A percentile compares a stretch with the other conserved stretches of the same genome.
phyloP scores from a whole-genome alignment of 2,329 filamentous ascomycete genomes.

The Phoma herbarum region DNA sequence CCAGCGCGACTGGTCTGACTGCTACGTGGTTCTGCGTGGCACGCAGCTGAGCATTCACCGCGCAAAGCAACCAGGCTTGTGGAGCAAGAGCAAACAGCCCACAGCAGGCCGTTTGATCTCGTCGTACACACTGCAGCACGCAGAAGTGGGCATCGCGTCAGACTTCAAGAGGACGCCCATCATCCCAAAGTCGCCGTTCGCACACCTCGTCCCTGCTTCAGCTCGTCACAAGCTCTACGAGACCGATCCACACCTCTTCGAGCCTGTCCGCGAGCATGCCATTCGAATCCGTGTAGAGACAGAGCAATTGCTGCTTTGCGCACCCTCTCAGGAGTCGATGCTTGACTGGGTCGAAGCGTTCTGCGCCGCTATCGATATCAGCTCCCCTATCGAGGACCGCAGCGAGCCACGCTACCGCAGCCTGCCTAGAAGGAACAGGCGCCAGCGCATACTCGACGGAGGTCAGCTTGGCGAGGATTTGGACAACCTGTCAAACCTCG shows the following conservation, averaged over 20 bases:
- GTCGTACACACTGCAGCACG: constrained; percentile 77
- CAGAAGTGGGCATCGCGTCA: constrained; percentile 76
- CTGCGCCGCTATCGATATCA: constrained; percentile 77
- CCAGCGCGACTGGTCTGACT: constrained; percentile 70
- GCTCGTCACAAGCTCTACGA: constrained; percentile 54
- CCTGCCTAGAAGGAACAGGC: constrained; percentile 54
- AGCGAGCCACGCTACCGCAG: constrained; percentile 57
- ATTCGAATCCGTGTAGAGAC: constrained; percentile 77
- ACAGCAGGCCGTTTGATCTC: constrained; percentile 67
- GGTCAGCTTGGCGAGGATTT: constrained; percentile 43
- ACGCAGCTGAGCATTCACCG: constrained; percentile 73
- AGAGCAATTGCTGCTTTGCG: constrained; percentile 76
- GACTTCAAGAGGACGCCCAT: constrained; percentile 70
- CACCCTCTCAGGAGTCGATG: constrained; percentile 70
- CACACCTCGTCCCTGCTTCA: constrained; percentile 54
- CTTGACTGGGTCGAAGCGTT: constrained; percentile 72
- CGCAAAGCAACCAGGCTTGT: constrained; percentile 62
- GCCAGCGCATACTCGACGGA: constrained; percentile 49
- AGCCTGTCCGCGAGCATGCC: constrained; percentile 63
- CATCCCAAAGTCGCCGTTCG: constrained; percentile 56
- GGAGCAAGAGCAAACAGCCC: constrained; percentile 60
- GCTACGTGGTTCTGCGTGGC: constrained; percentile 71
- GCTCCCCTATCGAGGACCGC: constrained; percentile 74
- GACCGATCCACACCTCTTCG: constrained; percentile 58
- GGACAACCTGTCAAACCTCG: constrained; percentile 40